Percentiles rank a stretch among this genome's conserved stretches.
phyloP scores from a whole-genome alignment of 1,284 basidiomycete genomes.

The Pseudozyma thailandica region DNA sequence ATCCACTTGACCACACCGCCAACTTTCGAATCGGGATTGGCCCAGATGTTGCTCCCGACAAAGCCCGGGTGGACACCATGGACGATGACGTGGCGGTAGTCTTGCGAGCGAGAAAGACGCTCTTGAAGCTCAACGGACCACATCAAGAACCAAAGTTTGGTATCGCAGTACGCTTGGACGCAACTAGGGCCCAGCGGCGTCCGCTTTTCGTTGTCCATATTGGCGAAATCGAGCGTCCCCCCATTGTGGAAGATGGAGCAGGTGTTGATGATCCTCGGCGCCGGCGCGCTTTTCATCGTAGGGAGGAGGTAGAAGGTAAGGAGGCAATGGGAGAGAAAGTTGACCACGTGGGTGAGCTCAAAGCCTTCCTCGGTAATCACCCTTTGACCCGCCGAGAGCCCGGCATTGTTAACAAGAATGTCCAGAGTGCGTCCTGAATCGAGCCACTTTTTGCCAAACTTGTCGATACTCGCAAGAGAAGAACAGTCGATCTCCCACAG shows the following conservation, averaged over 20 bases:
- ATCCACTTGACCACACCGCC: slow-evolving; percentile 1
- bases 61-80: slow-evolving; percentile 59
- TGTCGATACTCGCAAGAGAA: slow-evolving; percentile 38
- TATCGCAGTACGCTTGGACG: slow-evolving; percentile 54
- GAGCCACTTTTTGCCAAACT: slow-evolving; percentile 40
- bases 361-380: slow-evolving; percentile 55
- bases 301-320: slow-evolving; percentile 56
- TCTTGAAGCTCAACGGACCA: slow-evolving; percentile 58
- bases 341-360: slow-evolving; percentile 53
- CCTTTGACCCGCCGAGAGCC: slow-evolving; percentile 20
- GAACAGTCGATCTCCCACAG: slow-evolving; percentile 59
- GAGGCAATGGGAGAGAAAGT: slow-evolving; percentile 54
- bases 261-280: slow-evolving; percentile 58
- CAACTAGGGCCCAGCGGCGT: slow-evolving; percentile 34
- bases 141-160: slow-evolving; percentile 56
- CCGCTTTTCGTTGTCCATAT: slow-evolving; percentile 55
- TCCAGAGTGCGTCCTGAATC: slow-evolving; percentile 40
- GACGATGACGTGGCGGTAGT: slow-evolving; percentile 54
- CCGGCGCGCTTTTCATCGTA: slow-evolving; percentile 24
- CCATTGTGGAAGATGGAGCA: slow-evolving; percentile 57
- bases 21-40: slow-evolving; percentile 24
- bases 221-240: slow-evolving; percentile 52
- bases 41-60: slow-evolving; percentile 53
- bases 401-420: slow-evolving; percentile 56
- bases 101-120: slow-evolving; percentile 40